Evolutionary conservation across 2,329 filamentous ascomycete species (phyloP).

Genomic region (Cryoendolithus antarcticus): DNA sequence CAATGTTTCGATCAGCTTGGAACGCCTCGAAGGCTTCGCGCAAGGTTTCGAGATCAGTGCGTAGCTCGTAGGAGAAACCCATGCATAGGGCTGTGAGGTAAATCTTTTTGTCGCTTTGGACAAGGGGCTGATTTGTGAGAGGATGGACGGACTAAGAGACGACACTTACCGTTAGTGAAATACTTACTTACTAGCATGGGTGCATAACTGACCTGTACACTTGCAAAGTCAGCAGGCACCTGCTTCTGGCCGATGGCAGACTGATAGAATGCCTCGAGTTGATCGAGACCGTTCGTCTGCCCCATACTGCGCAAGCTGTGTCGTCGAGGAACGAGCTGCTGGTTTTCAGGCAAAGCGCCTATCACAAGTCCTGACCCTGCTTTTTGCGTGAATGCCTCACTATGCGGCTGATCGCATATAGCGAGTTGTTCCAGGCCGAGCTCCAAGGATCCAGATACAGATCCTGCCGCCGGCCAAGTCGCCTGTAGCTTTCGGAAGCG

Average conservation of each 20-base stretch:
- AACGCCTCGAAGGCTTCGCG: constrained; percentile 3
- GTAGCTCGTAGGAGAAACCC: too few relatives aligned
- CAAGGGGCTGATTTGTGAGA: constrained; percentile 32
- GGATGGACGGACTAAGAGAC: constrained; percentile 31
- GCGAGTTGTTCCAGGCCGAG: constrained; percentile 13
- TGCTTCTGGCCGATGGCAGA: constrained; percentile 20
- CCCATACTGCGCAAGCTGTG: not conserved
- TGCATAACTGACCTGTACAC: constrained; percentile 24
- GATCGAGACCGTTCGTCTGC: constrained; percentile 3
- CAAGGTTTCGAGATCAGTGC: too few relatives aligned
- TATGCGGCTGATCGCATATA: constrained; percentile 10
- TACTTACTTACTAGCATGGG: constrained; percentile 17
- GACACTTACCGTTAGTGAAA: constrained; percentile 24
- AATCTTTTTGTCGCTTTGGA: constrained; percentile 11
- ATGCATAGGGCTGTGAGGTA: too few relatives aligned
- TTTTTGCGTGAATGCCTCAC: constrained; percentile 10
- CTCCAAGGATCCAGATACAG: not conserved
- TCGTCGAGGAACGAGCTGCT: not conserved
- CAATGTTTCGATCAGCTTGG: constrained; percentile 9
- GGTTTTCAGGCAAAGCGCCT: not conserved
- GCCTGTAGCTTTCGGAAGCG: constrained; percentile 10
- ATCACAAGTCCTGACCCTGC: constrained; percentile 10
- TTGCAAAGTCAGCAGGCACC: constrained; percentile 28
- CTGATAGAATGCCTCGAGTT: constrained; percentile 18
- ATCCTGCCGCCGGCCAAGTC: not conserved